Evolutionary conservation across 495 filamentous ascomycete genomes (phyloP).

Genomic region (Aspergillus bridgeri): DNA sequence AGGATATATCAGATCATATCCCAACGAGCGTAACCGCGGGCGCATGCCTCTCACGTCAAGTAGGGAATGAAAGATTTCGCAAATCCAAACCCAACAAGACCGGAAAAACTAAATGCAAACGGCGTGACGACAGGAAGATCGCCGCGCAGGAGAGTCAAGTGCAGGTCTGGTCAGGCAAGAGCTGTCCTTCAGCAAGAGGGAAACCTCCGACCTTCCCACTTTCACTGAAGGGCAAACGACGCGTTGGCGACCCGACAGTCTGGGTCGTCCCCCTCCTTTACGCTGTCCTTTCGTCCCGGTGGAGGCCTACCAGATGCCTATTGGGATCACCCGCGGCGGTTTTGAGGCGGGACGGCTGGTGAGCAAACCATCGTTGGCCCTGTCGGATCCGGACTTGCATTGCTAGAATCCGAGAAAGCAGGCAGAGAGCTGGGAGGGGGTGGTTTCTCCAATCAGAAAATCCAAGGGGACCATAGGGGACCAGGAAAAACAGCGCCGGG

Average conservation of each 20-base stretch:
- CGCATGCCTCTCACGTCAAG: not conserved
- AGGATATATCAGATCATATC: constrained; percentile 28
- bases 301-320: constrained; percentile 18
- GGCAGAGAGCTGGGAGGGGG: constrained; percentile 1
- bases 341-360: not conserved
- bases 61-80: not conserved
- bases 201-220: not conserved
- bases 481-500: not conserved
- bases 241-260: constrained; percentile 29
- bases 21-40: constrained; percentile 1
- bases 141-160: constrained; percentile 5
- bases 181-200: constrained; percentile 3
- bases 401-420: constrained; percentile 6
- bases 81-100: not conserved
- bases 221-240: constrained; percentile 15
- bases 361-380: not conserved
- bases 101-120: not conserved
- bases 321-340: constrained; percentile 7
- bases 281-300: constrained; percentile 1
- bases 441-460: not conserved
- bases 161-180: not conserved
- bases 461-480: not conserved
- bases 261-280: constrained; percentile 31
- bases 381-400: not conserved
- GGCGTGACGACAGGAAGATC: constrained; percentile 1